These are phyloP conservation scores for Solanum rostratum DNA, from an alignment of 257 asterid genomes.

Conservation along the genomic window DNA sequence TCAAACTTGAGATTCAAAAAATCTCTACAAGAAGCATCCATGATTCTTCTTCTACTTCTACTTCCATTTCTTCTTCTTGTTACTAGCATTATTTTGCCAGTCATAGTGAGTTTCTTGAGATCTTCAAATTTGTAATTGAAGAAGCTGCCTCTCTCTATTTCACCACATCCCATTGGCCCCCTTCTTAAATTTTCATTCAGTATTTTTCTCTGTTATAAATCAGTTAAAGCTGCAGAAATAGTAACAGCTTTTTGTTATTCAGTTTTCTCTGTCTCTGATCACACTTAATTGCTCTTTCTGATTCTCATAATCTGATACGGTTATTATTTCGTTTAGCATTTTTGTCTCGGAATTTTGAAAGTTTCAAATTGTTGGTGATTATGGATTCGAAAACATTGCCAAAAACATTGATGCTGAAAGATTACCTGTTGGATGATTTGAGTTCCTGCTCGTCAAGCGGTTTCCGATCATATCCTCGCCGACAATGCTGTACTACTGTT, in stretches of 20 bases:
- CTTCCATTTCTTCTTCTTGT: background rate
- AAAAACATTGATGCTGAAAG: conserved; percentile 28
- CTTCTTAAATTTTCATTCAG: background rate
- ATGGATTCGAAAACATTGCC: background rate
- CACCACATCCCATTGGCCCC: conserved; percentile 3
- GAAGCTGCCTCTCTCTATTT: conserved; percentile 58
- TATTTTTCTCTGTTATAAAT: background rate
- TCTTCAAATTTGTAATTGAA: conserved; percentile 37
- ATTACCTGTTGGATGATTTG: conserved; percentile 32
- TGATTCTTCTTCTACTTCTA: conserved; percentile 32
- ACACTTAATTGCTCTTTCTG: conserved; percentile 2
- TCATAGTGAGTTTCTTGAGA: conserved; percentile 32
- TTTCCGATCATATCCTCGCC: conserved; percentile 31
- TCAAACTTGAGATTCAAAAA: conserved; percentile 67
- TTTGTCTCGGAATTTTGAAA: background rate
- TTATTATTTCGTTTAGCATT: background rate
- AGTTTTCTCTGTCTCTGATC: background rate
- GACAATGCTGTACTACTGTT: conserved; percentile 25
- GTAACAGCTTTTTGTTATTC: background rate
- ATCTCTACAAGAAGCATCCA: conserved; percentile 51
- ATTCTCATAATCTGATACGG: background rate
- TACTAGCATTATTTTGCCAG: background rate
- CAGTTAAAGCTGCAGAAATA: background rate
- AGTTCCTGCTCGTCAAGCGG: conserved; percentile 46
- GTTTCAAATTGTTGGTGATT: background rate